These are phyloP conservation scores for Calocybe indica DNA, from an alignment of 768 basidiomycete genomes.

Conservation along the genomic window DNA sequence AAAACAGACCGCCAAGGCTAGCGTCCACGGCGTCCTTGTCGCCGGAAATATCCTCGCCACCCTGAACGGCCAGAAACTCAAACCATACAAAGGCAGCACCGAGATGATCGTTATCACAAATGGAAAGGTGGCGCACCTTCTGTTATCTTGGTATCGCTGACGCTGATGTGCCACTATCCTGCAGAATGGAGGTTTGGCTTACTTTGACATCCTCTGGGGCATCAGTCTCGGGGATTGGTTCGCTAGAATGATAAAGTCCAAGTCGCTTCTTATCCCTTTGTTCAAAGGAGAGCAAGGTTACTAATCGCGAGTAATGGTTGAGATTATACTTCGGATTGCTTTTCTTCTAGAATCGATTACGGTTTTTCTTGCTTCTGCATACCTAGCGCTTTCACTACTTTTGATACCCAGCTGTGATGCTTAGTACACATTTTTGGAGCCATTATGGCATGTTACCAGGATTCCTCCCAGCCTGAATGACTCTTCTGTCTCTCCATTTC, in stretches of 20 bases:
- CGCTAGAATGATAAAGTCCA: constrained; percentile 34
- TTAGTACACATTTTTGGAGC: too few species aligned
- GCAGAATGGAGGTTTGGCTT: constrained; percentile 36
- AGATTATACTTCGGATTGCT: too few species aligned
- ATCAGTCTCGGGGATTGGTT: constrained; percentile 42
- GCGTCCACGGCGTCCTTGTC: constrained; percentile 38
- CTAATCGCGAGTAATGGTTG: too few species aligned
- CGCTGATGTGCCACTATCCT: constrained; percentile 5
- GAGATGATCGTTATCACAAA: constrained; percentile 54
- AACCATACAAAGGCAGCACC: constrained; percentile 38
- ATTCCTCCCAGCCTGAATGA: too few species aligned
- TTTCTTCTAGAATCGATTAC: too few species aligned
- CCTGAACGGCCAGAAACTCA: constrained; percentile 28
- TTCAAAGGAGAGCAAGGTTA: too few species aligned
- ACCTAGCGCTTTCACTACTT: too few species aligned
- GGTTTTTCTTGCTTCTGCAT: too few species aligned
- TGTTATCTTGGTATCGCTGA: neutral
- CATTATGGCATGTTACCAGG: too few species aligned
- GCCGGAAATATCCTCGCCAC: constrained; percentile 42
- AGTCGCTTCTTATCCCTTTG: neutral
- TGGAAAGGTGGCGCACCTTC: constrained; percentile 33
- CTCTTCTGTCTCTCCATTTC: too few species aligned
- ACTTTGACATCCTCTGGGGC: constrained; percentile 40
- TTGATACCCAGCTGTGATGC: too few species aligned
- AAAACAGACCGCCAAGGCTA: constrained; percentile 46